A percentile compares a stretch with the other conserved stretches of the same genome.
Conservation (phyloP, 176 grass and related monocot species). For the Hsuehochloa calcarea region DNA sequence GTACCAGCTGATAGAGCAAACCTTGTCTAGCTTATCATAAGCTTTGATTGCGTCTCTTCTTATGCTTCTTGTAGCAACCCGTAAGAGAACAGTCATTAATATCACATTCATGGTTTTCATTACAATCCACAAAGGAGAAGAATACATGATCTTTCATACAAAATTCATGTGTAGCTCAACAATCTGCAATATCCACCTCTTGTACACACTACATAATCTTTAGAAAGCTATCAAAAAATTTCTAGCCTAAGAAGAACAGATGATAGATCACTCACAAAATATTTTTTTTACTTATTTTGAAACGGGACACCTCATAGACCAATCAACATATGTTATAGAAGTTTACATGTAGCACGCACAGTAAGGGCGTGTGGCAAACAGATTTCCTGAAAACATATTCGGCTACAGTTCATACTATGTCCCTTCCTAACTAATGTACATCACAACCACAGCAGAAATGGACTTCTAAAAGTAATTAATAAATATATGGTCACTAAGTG, state of each 20-base stretch:
- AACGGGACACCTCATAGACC: background rate
- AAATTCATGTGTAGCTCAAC: background rate
- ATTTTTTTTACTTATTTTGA: background rate
- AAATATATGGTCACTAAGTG: background rate
- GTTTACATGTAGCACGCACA: background rate
- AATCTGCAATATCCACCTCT: background rate
- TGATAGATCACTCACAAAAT: background rate
- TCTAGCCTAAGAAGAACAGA: background rate
- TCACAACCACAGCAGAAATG: background rate
- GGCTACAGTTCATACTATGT: background rate
- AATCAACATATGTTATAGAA: background rate
- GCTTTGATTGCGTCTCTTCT: slow-evolving; percentile 91
- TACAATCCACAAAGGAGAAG: background rate
- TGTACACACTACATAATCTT: background rate
- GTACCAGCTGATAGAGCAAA: slow-evolving; percentile 41
- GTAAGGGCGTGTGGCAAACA: background rate
- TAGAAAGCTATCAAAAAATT: background rate
- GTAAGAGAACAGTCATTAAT: slow-evolving; percentile 17
- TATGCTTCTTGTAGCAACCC: slow-evolving; percentile 94
- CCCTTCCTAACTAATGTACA: background rate
- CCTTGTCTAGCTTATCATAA: slow-evolving; percentile 96
- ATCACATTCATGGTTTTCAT: background rate
- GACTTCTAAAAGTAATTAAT: background rate
- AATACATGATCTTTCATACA: background rate
- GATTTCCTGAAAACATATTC: background rate